Evolutionary conservation across 78 protist species (phyloP), one percentile per base, ranked within the genome.

Genomic region (Cavenderia fasciculata): DNA sequence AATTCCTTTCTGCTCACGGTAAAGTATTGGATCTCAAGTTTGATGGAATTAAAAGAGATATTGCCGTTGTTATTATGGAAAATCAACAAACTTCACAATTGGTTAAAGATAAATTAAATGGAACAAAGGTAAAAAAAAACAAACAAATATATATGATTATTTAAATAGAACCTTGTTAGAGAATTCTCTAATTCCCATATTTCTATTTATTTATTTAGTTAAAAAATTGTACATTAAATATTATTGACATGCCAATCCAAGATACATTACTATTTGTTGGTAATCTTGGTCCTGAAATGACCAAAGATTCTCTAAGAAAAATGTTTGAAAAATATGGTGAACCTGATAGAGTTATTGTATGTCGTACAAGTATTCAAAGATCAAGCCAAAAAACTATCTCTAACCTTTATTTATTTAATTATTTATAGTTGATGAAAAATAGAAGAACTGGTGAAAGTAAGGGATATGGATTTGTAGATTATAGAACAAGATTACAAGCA

Each of bases 321-420:
- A 82, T 82, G 78, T 82, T 82, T 82, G 90, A 82, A 40, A 82
- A 82, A n/a, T 59, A 82, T 56, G 90, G 90, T 43, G 69, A 56
- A 21, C 49, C 68, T 34, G 90, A 82, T 43, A 41, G 90, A 40
- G 38, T 68, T n/a, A 82, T 82, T 68, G 78, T 79, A 66, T 41
- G 71, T n/a, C n/a, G n/a, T 78, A 49, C 1, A 54, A 33, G 34
- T 49, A 4, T 19, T n/a, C n/a, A n/a, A n/a, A n/a, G 63, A 49
- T 44, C 19, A 49, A 38, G 3, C 2, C 2, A 33, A 6, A 6
- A n/a, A n/a, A 4, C 27, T 12, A 1, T 70, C 8, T 33, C 0
- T 49, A 19, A 49, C 2, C 36, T 14, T 38, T 51, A 36, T 34
- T 72, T 25, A 10, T 56, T 11, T 40, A n/a, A 25, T 44, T 5